Base-by-base conservation (phyloP, 179 eudicot species). In the Heliamphora pulchella region DNA sequence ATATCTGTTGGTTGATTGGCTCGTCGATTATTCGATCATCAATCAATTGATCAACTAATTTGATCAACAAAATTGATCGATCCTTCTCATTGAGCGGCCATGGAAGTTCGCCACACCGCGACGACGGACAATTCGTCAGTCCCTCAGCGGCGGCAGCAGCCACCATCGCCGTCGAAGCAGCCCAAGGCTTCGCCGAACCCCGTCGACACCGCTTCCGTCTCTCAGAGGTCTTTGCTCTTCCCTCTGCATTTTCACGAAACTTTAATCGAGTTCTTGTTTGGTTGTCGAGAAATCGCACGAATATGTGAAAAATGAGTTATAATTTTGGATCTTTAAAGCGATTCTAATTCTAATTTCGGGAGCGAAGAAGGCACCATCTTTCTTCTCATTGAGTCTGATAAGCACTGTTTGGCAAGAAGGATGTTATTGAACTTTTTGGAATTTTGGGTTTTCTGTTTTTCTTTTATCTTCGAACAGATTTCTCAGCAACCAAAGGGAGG, bases 141-240 rank as follows among this genome's bases (percentile, higher is more conserved):
- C 18, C 67, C 67, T 44, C 71, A 41, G 50, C 80, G 73, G 8
- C 74, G 69, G 58, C 62, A 73, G 17, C 64, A 86, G 67, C 31
- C 82, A 13, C 75, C 87, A 48, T 41, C 84, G 43, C 80, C 87
- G 58, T 82, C 88, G 2, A 86, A 88, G 78, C 86, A 84, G 65
- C 61, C 80, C 61, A 86, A 81, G 81, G 22, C 87, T 50, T 78
- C 85, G 17, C 82, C 80, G 5, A 80, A 62, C 20, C 50, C 84
- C 61, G 84, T 86, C 67, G 90, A 88, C 71, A 81, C 86, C 66
- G 79, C 81, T 81, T 88, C 89, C 73, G 89, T 88, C 79, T 81
- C 89, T 50, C 89, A 86, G 53, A 86, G 90, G 90, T 88, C 59
- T n/a, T 11, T 55, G 43, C 15, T 44, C 44, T 63, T 61, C 7